Conservation (phyloP, 2,329 filamentous ascomycete genomes). For the Curvularia hawaiiensis region DNA sequence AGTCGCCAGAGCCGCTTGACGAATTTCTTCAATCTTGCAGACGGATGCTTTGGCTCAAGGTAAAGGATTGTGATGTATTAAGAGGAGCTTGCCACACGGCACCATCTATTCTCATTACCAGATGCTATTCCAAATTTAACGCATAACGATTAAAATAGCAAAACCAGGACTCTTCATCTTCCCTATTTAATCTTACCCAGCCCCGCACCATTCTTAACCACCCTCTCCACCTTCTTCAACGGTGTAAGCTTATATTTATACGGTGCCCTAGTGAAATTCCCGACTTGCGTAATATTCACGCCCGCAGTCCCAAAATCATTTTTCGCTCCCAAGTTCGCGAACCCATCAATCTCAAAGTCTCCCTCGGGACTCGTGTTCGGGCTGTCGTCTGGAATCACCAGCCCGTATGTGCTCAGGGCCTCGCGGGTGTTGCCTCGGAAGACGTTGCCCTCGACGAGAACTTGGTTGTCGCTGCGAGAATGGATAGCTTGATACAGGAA, state of each 20-base stretch:
- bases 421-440: constrained; percentile 56
- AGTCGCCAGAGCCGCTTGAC: background rate
- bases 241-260: constrained; percentile 58
- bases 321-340: constrained; percentile 58
- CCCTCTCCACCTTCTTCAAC: constrained; percentile 49
- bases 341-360: constrained; percentile 61
- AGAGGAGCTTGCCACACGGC: background rate
- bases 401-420: constrained; percentile 59
- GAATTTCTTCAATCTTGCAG: background rate
- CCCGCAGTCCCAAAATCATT: constrained; percentile 57
- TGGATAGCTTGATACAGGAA: constrained; percentile 50
- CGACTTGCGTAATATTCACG: constrained; percentile 60
- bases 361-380: constrained; percentile 61
- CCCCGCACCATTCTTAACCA: constrained; percentile 54
- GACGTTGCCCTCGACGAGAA: constrained; percentile 54
- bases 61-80: background rate
- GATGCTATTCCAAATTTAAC: background rate
- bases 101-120: background rate
- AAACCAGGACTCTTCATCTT: background rate
- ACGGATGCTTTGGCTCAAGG: background rate
- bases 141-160: background rate
- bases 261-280: constrained; percentile 55
- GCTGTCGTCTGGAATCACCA: constrained; percentile 61
- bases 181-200: constrained; percentile 49
- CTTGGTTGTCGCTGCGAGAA: constrained; percentile 52